Evolutionary conservation across 2,329 filamentous ascomycete genomes (phyloP).

Genomic region (Verticillium tricorpus): DNA sequence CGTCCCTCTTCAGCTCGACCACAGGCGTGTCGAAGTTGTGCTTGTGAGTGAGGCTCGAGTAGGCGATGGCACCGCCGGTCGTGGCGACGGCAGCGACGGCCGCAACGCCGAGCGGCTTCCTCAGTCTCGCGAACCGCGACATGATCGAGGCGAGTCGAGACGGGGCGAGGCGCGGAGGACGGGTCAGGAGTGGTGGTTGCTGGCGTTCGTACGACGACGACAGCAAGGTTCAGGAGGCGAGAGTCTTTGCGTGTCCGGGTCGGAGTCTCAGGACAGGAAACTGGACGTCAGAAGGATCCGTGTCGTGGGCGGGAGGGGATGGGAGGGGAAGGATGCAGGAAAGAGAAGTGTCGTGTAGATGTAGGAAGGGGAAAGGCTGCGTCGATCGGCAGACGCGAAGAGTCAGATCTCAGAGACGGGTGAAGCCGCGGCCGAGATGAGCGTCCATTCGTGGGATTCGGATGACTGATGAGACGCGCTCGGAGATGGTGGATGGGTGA

Average conservation of each 20-base stretch:
- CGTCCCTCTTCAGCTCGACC: constrained; percentile 29
- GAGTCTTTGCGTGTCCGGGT: neutral
- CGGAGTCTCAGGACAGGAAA: too few relatives aligned
- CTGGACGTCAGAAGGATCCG: too few relatives aligned
- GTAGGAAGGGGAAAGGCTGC: constrained; percentile 9
- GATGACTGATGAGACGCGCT: neutral
- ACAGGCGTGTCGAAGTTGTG: constrained; percentile 26
- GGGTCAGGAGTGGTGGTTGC: neutral
- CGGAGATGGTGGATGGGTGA: neutral
- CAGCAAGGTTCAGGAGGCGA: neutral
- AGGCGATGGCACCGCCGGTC: constrained; percentile 24
- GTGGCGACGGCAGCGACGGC: constrained; percentile 17
- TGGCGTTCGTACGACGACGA: neutral
- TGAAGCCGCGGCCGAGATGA: neutral
- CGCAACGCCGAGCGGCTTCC: constrained; percentile 27
- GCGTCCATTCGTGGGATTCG: neutral
- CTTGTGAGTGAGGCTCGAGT: constrained; percentile 20
- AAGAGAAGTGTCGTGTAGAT: constrained; percentile 4
- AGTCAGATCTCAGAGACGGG: neutral
- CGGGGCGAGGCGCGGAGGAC: neutral
- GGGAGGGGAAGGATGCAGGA: neutral
- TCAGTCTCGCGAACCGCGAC: constrained; percentile 28
- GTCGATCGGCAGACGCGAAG: constrained; percentile 6
- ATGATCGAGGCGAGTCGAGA: constrained; percentile 16
- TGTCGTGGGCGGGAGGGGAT: neutral